Conservation (phyloP, 371 early-diverging fungal species). For the Mucor indicus region DNA sequence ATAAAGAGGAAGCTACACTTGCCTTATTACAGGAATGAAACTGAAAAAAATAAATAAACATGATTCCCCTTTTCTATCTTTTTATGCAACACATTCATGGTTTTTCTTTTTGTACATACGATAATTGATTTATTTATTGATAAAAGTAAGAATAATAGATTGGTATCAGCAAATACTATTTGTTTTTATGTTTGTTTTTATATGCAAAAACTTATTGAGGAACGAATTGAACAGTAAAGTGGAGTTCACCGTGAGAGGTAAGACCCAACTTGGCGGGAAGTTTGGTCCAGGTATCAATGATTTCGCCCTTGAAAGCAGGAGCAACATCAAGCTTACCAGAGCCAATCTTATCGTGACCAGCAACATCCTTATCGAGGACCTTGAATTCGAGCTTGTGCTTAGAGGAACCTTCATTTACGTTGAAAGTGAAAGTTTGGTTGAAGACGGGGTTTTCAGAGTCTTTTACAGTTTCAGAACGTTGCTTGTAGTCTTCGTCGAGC, state of each 20-base stretch:
- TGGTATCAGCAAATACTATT: neutral
- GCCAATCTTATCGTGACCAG: conserved; percentile 36
- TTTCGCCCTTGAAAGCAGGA: conserved; percentile 22
- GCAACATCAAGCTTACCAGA: conserved; percentile 24
- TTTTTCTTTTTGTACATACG: neutral
- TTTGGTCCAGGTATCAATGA: conserved; percentile 36
- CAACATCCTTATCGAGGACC: conserved; percentile 35
- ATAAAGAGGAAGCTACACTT: too few species aligned
- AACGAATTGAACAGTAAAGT: conserved; percentile 24
- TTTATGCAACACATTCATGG: neutral
- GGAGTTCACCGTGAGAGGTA: conserved; percentile 41
- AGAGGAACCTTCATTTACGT: conserved; percentile 23
- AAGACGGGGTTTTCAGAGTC: conserved; percentile 38
- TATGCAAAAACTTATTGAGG: conserved; percentile 10
- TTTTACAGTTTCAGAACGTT: conserved; percentile 23
- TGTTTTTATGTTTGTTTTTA: neutral
- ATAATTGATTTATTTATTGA: neutral
- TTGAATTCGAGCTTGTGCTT: conserved; percentile 33
- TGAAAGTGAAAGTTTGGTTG: conserved; percentile 43
- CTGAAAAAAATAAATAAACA: too few species aligned
- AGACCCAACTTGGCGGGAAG: conserved; percentile 41
- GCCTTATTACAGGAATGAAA: too few species aligned
- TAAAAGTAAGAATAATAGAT: neutral
- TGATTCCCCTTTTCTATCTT: too few species aligned
- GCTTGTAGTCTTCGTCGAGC: conserved; percentile 40